Percentiles rank a stretch among this genome's conserved stretches.
These are phyloP conservation scores for Candida taoyuanica DNA, from an alignment of 805 yeast species.

Conservation along the genomic window DNA sequence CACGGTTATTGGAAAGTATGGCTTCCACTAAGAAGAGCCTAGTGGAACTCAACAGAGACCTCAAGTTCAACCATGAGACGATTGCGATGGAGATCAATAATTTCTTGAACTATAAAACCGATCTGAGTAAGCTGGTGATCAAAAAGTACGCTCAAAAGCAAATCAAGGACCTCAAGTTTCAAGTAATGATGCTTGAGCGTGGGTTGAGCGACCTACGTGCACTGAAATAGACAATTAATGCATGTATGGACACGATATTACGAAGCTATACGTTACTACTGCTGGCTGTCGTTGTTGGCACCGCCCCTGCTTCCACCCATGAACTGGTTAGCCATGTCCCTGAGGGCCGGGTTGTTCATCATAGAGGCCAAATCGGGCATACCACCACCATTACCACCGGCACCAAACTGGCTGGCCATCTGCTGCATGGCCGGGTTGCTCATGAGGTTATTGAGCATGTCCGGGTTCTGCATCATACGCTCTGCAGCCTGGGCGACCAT, in stretches of 20 bases:
- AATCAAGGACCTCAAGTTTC: slow-evolving; percentile 26
- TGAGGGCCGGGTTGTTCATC: slow-evolving; percentile 78
- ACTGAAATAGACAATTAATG: slow-evolving; percentile 1
- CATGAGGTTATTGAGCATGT: slow-evolving; percentile 68
- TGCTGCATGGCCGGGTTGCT: slow-evolving; percentile 73
- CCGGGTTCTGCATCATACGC: slow-evolving; percentile 81
- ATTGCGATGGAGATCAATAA: slow-evolving; percentile 61
- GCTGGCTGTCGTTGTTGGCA: slow-evolving; percentile 1
- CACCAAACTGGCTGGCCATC: slow-evolving; percentile 76
- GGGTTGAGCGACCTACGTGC: slow-evolving; percentile 18
- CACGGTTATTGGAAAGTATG: slow-evolving; percentile 35
- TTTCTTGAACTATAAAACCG: slow-evolving; percentile 47
- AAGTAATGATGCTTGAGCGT: slow-evolving; percentile 15
- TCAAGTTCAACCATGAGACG: slow-evolving; percentile 52
- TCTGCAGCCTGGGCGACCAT: slow-evolving; percentile 87
- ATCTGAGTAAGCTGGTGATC: slow-evolving; percentile 35
- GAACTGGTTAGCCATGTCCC: slow-evolving; percentile 65
- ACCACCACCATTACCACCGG: slow-evolving; percentile 45
- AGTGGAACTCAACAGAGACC: slow-evolving; percentile 39
- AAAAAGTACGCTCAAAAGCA: slow-evolving; percentile 30
- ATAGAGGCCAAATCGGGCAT: slow-evolving; percentile 60
- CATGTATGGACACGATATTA: too few relatives aligned
- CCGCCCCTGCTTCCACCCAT: slow-evolving; percentile 33
- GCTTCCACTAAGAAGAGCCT: slow-evolving; percentile 40
- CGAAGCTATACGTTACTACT: too few relatives aligned